Evolutionary conservation across 2,329 filamentous ascomycete genomes (phyloP).

Genomic region (Phialocephala sp.): DNA sequence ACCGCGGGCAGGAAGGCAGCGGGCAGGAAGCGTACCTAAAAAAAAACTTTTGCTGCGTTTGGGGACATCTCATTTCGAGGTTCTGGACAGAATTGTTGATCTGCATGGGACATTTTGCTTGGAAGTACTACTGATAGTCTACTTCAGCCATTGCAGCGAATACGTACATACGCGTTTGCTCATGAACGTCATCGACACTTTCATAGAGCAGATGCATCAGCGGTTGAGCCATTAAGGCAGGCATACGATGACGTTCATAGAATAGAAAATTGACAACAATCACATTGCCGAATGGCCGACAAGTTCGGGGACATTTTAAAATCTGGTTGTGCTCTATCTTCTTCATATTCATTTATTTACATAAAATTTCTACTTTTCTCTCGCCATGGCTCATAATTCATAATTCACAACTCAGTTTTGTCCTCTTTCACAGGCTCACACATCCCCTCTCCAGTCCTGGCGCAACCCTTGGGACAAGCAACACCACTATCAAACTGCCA

Average conservation of each 20-base stretch:
- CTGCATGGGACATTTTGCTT: not conserved
- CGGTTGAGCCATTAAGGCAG: not conserved
- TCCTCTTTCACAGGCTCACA: constrained; percentile 18
- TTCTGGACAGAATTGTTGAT: not conserved
- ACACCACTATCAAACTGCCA: constrained; percentile 55
- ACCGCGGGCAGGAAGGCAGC: not conserved
- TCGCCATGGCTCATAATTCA: no score
- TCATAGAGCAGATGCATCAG: not conserved
- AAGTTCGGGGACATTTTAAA: not conserved
- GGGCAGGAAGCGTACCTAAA: not conserved
- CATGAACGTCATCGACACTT: not conserved
- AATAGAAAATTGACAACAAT: no score
- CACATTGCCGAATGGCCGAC: not conserved
- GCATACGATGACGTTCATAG: no score
- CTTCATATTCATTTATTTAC: not conserved
- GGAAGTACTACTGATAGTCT: not conserved
- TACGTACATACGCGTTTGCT: not conserved
- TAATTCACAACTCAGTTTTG: constrained; percentile 19
- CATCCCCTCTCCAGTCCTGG: constrained; percentile 19
- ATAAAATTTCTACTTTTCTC: not conserved
- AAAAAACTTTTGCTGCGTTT: not conserved
- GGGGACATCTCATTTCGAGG: not conserved
- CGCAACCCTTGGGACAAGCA: constrained; percentile 34
- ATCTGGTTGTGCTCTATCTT: not conserved
- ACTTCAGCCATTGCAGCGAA: not conserved